These are phyloP conservation scores for Bonnemaisonia californica DNA, from an alignment of 31 red algal genomes.

Conservation along the genomic window DNA sequence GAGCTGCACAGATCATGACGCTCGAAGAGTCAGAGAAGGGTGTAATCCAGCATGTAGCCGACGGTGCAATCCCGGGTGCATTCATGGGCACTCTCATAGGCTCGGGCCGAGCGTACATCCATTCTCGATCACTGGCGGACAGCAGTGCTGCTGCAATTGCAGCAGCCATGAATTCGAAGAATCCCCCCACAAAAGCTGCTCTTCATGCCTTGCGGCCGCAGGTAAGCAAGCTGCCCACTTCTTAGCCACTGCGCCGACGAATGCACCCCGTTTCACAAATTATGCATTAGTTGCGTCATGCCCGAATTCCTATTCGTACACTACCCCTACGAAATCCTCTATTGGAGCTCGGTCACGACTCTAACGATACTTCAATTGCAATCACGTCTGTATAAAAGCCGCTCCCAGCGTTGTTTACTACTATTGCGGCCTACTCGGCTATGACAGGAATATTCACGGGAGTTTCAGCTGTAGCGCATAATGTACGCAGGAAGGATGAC, in stretches of 20 bases:
- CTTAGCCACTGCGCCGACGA: too few species aligned
- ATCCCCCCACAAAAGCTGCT: not conserved
- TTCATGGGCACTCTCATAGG: not conserved
- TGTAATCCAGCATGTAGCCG: not conserved
- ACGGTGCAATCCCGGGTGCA: constrained; percentile 12
- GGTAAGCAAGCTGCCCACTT: too few species aligned
- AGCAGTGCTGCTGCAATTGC: not conserved
- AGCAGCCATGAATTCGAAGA: not conserved
- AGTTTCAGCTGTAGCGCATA: not conserved
- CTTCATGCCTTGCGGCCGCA: constrained; percentile 13
- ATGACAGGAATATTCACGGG: constrained; percentile 15
- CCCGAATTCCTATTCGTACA: too few species aligned
- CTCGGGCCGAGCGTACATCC: not conserved
- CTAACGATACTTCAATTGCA: too few species aligned
- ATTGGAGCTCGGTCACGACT: too few species aligned
- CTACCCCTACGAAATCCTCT: too few species aligned
- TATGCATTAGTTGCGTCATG: too few species aligned
- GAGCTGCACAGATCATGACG: not conserved
- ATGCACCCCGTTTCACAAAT: too few species aligned
- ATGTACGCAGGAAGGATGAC: constrained; percentile 16
- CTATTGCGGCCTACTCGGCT: constrained; percentile 3
- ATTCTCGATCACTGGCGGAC: not conserved
- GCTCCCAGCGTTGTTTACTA: not conserved
- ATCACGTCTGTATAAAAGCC: too few species aligned
- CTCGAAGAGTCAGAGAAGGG: not conserved